Percentiles rank a stretch among this genome's conserved stretches.
These are phyloP conservation scores for Candida tammaniensis DNA, from an alignment of 805 yeast genomes.

Conservation along the genomic window DNA sequence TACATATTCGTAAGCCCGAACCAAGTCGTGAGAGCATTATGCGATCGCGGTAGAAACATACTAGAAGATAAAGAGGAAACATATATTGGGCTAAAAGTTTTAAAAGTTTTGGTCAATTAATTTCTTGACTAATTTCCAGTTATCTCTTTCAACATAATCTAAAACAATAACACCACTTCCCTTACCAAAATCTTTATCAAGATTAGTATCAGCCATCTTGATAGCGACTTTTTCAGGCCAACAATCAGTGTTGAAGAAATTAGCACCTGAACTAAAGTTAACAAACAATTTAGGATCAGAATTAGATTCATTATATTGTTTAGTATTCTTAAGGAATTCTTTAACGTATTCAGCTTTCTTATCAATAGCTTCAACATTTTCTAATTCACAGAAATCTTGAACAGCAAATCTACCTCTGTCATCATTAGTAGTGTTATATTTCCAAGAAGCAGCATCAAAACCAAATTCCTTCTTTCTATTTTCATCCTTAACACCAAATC, in stretches of 20 bases:
- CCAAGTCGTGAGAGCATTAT: too few relatives aligned
- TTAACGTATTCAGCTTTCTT: slow-evolving; percentile 58
- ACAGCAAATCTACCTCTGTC: slow-evolving; percentile 61
- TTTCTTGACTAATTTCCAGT: slow-evolving; percentile 54
- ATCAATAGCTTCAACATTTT: slow-evolving; percentile 47
- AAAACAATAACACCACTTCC: slow-evolving; percentile 65
- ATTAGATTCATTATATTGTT: slow-evolving; percentile 43
- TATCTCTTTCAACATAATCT: slow-evolving; percentile 61
- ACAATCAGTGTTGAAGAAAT: slow-evolving; percentile 65
- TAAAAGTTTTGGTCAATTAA: slow-evolving; percentile 52
- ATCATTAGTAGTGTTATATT: slow-evolving; percentile 61
- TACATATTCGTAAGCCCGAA: too few relatives aligned
- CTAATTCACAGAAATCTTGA: slow-evolving; percentile 73
- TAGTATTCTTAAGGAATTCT: slow-evolving; percentile 52
- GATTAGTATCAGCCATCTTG: slow-evolving; percentile 42
- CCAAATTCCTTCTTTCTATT: slow-evolving; percentile 49
- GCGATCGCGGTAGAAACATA: too few relatives aligned
- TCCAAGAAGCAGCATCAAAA: slow-evolving; percentile 66
- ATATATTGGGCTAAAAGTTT: too few relatives aligned
- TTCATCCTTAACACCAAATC: slow-evolving; percentile 62
- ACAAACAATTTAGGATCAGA: slow-evolving; percentile 54
- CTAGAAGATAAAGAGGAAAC: too few relatives aligned
- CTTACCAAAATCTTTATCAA: slow-evolving; percentile 48
- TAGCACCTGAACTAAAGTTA: slow-evolving; percentile 73
- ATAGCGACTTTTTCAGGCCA: slow-evolving; percentile 72